A percentile compares a stretch with the other conserved stretches of the same genome.
Conservation (phyloP, 306 rosid species). For the Ziziphus jujuba region DNA sequence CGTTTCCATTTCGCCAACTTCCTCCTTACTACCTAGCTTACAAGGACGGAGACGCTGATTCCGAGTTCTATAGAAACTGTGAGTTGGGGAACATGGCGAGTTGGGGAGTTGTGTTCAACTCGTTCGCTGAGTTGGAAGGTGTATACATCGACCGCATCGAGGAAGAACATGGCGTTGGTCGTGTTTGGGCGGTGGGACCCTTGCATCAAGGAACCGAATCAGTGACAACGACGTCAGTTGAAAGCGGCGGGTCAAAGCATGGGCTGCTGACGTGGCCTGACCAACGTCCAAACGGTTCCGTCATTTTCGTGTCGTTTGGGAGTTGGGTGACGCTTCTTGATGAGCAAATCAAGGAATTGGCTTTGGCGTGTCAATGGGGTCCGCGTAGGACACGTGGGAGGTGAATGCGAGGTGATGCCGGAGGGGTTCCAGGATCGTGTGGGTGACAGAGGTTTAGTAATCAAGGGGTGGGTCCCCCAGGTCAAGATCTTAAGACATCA, state of each 20-base stretch:
- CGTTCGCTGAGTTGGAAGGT: not conserved
- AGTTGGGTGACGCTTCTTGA: conserved; percentile 56
- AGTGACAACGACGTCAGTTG: too few species aligned
- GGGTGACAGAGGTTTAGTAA: conserved; percentile 14
- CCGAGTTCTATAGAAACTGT: not conserved
- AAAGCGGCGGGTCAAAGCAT: conserved; percentile 24
- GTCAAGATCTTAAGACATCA: conserved; percentile 10
- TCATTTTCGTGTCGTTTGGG: conserved; percentile 59
- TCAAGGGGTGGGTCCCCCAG: conserved; percentile 22
- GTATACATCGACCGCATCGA: not conserved
- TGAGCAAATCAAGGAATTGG: conserved; percentile 55
- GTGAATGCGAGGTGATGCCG: not conserved
- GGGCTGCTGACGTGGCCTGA: conserved; percentile 52
- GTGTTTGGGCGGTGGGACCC: conserved; percentile 9
- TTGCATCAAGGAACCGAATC: too few species aligned
- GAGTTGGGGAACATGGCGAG: not conserved
- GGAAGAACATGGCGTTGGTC: not conserved
- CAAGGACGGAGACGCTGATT: conserved; percentile 1
- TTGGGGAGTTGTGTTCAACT: conserved; percentile 9
- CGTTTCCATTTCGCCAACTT: not conserved
- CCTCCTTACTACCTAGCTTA: not conserved
- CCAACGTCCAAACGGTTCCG: conserved; percentile 44
- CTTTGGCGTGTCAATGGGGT: conserved; percentile 30
- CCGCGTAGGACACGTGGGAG: not conserved
- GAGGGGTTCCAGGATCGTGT: conserved; percentile 16